Evolutionary conservation across 768 basidiomycete genomes (phyloP).

Genomic region (Mycena pura): DNA sequence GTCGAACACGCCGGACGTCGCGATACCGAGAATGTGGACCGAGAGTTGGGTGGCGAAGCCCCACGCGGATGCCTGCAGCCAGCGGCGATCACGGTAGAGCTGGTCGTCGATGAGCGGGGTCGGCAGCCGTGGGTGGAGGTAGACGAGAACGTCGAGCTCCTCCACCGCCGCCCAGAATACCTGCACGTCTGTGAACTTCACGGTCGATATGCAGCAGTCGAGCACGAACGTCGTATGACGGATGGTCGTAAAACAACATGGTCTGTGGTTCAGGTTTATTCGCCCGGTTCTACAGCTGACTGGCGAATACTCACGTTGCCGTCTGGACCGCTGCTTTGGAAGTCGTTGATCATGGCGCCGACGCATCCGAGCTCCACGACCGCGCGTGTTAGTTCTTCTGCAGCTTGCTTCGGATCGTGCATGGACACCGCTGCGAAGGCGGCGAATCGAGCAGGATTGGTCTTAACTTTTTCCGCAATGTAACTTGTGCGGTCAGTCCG

Average conservation of each 20-base stretch:
- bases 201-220: not conserved
- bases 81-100: slow-evolving; percentile 23
- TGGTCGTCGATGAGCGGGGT: slow-evolving; percentile 10
- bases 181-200: not conserved
- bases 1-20: slow-evolving; percentile 28
- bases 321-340: slow-evolving; percentile 25
- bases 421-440: slow-evolving; percentile 30
- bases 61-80: slow-evolving; percentile 24
- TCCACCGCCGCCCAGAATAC: slow-evolving; percentile 25
- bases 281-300: not conserved
- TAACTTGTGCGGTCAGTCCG: not conserved
- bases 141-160: slow-evolving; percentile 24
- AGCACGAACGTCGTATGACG: slow-evolving; percentile 17
- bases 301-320: slow-evolving; percentile 14
- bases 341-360: slow-evolving; percentile 26
- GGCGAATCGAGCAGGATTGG: slow-evolving; percentile 20
- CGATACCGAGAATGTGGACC: slow-evolving; percentile 28
- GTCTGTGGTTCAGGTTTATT: not conserved
- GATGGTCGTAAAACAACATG: slow-evolving; percentile 24
- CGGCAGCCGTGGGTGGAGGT: slow-evolving; percentile 22
- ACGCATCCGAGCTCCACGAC: slow-evolving; percentile 26
- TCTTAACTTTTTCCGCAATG: slow-evolving; percentile 25
- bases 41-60: slow-evolving; percentile 29
- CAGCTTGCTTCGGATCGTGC: slow-evolving; percentile 26
- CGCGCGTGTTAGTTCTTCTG: slow-evolving; percentile 22